Base-by-base conservation (phyloP, 2,329 filamentous ascomycete genomes). In the Claviceps paspali region DNA sequence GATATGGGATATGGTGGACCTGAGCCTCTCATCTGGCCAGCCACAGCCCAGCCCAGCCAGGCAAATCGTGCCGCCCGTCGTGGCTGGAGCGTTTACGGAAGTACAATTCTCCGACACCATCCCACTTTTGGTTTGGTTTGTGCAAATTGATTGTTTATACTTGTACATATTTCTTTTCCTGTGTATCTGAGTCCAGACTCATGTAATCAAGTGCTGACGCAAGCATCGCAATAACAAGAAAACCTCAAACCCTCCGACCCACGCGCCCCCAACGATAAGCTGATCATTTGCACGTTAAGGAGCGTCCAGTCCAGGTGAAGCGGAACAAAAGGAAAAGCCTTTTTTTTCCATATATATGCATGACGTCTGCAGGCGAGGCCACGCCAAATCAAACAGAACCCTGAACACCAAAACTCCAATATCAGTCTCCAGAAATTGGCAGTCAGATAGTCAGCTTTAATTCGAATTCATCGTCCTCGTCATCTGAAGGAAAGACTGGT, bases 391-490 rank as follows among this genome's bases (percentile, higher is more conserved):
- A 17, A 26, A 15, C 15, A 5, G 4, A 17, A 19, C 21, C 28
- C 32, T 26, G 18, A 39, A 36, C 36, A 22, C 26, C 33, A 33
- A 32, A 29, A 38, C 21, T 39, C 23, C 36, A 19, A 7, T 23
- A 15, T 22, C 29, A 19, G 10, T 23, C 15, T 22, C 29, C 27
- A 3, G 22, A 12, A 9, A 36, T 30, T 15, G 14, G 6, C 29
- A 30, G 10, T 29, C 29, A 42, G 37, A 42, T 34, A 12, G 37
- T 37, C 7, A 73, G 48, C 41, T 66, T 65, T 43, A 78, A 53
- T 50, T 76, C 64, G 46, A 77, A 76, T 22, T 70, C 65, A 6
- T 64, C 64, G 14, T 72, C 69, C 14, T 71, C 68, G 4, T 70
- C 67, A 6, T 70, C 53, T 0, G 45, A 50, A 15, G 45, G 29